These are phyloP conservation scores for Conidiobolus coronatus DNA, from an alignment of 371 early-diverging fungal species.

Conservation along the genomic window DNA sequence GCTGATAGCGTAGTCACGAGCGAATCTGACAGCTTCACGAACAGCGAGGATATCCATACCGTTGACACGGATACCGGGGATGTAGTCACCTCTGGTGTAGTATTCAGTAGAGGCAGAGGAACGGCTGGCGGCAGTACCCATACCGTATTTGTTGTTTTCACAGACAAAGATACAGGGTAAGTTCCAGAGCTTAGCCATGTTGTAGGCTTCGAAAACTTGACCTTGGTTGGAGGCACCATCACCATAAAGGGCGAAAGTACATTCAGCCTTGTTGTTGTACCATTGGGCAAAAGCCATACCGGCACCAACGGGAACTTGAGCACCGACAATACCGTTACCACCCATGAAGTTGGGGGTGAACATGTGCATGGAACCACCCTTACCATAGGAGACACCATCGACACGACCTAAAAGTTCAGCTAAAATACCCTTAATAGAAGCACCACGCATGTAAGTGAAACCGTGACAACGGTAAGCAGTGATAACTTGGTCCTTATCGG, in stretches of 20 bases:
- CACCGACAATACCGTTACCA: slow-evolving; percentile 99
- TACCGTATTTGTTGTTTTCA: slow-evolving; percentile 99
- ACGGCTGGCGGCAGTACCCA: slow-evolving; percentile 89
- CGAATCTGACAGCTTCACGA: slow-evolving; percentile 56
- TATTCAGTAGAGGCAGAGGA: slow-evolving; percentile 85
- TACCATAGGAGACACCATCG: slow-evolving; percentile 87
- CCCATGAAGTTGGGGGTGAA: slow-evolving; percentile 94
- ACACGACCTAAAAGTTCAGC: slow-evolving; percentile 75
- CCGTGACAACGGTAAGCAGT: slow-evolving; percentile 99
- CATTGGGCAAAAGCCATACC: slow-evolving; percentile 94
- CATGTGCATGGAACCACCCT: slow-evolving; percentile 99
- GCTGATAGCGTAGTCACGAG: slow-evolving; percentile 59
- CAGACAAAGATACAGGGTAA: slow-evolving; percentile 93
- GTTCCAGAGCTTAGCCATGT: slow-evolving; percentile 98
- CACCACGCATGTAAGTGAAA: slow-evolving; percentile 83
- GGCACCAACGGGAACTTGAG: slow-evolving; percentile 95
- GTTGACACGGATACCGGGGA: slow-evolving; percentile 86
- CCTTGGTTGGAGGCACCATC: slow-evolving; percentile 99
- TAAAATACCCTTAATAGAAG: slow-evolving; percentile 40
- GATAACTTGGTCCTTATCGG: slow-evolving; percentile 77
- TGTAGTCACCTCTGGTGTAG: slow-evolving; percentile 90
- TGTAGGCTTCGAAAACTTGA: slow-evolving; percentile 97
- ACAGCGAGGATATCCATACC: slow-evolving; percentile 93
- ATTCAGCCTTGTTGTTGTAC: slow-evolving; percentile 53
- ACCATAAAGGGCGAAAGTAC: slow-evolving; percentile 88